Conservation (phyloP, 495 filamentous ascomycete genomes). For the Pyrenula massariospora region DNA sequence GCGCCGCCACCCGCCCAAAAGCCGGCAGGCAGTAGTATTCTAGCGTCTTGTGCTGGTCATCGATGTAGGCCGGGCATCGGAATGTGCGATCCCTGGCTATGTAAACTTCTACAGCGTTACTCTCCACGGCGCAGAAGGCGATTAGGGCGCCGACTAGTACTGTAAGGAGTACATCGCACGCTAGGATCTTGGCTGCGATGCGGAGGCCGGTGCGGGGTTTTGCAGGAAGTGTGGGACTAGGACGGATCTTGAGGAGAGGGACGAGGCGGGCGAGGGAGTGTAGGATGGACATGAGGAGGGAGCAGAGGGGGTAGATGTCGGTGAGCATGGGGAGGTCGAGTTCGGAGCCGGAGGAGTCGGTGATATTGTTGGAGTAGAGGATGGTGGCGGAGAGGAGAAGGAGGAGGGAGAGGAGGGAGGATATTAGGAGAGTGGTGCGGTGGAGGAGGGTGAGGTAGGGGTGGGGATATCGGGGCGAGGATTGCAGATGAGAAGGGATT, state of each 20-base stretch:
- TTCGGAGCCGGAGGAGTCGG: too few relatives aligned
- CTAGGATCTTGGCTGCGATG: neutral
- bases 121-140: neutral
- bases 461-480: conserved; percentile 9
- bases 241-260: neutral
- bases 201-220: neutral
- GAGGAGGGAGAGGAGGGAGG: neutral
- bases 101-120: neutral
- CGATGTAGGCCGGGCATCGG: neutral
- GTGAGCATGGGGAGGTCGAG: neutral
- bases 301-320: neutral
- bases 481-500: conserved; percentile 9
- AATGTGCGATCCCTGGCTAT: neutral
- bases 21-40: neutral
- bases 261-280: neutral
- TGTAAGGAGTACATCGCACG: neutral
- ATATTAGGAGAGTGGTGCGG: conserved; percentile 1
- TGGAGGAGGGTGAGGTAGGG: conserved; percentile 7
- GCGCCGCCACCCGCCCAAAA: neutral
- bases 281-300: neutral
- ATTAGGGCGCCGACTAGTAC: neutral
- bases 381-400: neutral
- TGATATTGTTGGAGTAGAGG: neutral
- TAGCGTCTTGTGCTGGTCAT: neutral
- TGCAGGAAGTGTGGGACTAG: too few relatives aligned